These are phyloP conservation scores for Oehlia diaphana DNA, from an alignment of 192 early-diverging fungal species.

Conservation along the genomic window DNA sequence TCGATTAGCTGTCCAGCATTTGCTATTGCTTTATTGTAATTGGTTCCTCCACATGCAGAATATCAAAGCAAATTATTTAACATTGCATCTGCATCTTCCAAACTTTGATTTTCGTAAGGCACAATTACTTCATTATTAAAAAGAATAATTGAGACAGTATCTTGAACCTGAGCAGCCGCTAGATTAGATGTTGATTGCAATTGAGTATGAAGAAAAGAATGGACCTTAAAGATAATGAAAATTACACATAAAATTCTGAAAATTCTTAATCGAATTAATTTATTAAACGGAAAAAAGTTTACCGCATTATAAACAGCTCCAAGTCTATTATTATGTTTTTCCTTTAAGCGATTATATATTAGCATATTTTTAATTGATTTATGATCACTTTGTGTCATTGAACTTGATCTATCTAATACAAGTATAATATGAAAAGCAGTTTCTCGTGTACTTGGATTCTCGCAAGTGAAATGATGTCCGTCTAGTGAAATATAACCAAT, in stretches of 20 bases:
- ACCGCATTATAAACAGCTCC: conserved; percentile 29
- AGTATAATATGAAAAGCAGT: conserved; percentile 29
- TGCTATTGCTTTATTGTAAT: background rate
- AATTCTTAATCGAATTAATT: background rate
- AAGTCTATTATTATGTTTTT: conserved; percentile 15
- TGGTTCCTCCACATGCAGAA: background rate
- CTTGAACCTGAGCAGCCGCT: too few relatives aligned
- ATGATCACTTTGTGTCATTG: conserved; percentile 2
- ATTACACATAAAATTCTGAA: background rate
- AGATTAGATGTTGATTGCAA: background rate
- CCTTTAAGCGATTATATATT: too few relatives aligned
- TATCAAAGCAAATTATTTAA: conserved; percentile 9
- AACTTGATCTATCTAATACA: conserved; percentile 21
- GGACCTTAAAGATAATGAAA: too few relatives aligned
- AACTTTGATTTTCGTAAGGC: conserved; percentile 4
- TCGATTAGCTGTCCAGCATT: conserved; percentile 1
- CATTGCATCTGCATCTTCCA: background rate
- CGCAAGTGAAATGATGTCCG: conserved; percentile 29
- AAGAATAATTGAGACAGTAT: too few relatives aligned
- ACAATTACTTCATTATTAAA: background rate
- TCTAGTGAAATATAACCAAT: conserved; percentile 28
- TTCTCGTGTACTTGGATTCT: background rate
- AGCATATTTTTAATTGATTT: background rate
- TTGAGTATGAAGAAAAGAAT: background rate
- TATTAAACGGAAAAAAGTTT: background rate